phyloP scores from a whole-genome alignment of 352 stramenopile genomes.

The Pseudoperonospora humuli region DNA sequence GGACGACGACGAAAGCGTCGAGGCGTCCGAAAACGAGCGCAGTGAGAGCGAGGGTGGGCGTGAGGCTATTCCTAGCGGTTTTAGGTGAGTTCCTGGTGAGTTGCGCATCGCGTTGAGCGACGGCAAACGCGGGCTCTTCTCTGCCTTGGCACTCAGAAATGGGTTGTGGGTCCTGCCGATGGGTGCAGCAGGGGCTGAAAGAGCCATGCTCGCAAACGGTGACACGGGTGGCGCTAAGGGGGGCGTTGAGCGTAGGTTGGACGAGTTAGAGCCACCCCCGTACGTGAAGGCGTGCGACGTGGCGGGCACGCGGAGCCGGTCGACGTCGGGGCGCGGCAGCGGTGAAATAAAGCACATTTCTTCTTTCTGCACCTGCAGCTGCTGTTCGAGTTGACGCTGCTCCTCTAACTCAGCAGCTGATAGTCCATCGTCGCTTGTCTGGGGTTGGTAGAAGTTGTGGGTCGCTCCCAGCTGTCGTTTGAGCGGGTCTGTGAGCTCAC shows the following conservation, averaged over 20 bases:
- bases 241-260: slow-evolving; percentile 34
- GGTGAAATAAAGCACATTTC: slow-evolving; percentile 74
- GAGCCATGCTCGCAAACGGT: slow-evolving; percentile 59
- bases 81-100: slow-evolving; percentile 47
- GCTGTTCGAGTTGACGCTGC: slow-evolving; percentile 59
- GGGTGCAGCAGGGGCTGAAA: slow-evolving; percentile 56
- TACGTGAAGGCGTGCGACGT: slow-evolving; percentile 56
- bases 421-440: slow-evolving; percentile 32
- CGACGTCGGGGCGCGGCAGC: slow-evolving; percentile 29
- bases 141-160: slow-evolving; percentile 46
- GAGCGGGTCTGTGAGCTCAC: slow-evolving; percentile 47
- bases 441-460: slow-evolving; percentile 16
- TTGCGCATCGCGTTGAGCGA: slow-evolving; percentile 65
- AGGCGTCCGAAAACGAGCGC: slow-evolving; percentile 46
- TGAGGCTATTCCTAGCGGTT: slow-evolving; percentile 46
- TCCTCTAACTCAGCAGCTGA: slow-evolving; percentile 50
- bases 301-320: slow-evolving; percentile 11
- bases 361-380: slow-evolving; percentile 65
- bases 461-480: slow-evolving; percentile 22
- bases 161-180: slow-evolving; percentile 46
- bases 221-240: slow-evolving; percentile 54
- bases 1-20: slow-evolving; percentile 36
- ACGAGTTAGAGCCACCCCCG: slow-evolving; percentile 41
- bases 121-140: slow-evolving; percentile 55
- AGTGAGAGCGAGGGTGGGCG: slow-evolving; percentile 51